Evolutionary conservation across 768 basidiomycete species (phyloP), one percentile per base, ranked within the genome.

Genomic region (Dioszegia aurantiaca): DNA sequence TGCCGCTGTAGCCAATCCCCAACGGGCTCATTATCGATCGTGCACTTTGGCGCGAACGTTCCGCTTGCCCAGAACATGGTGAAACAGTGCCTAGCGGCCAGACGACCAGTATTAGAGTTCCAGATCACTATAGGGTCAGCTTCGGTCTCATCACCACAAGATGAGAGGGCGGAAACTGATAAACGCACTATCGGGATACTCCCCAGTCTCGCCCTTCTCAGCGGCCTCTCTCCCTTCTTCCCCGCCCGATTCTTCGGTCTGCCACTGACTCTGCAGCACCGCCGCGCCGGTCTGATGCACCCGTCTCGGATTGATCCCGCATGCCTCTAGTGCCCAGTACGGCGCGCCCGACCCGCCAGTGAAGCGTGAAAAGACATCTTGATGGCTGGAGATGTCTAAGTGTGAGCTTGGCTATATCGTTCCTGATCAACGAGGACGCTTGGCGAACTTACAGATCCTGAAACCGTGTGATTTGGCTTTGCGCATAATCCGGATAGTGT

Each of bases 331-430:
- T 0, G 90, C 92, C 93, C 93, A 97, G 70, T 85, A 92, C 0
- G 93, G 93, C 0, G 93, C 93, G 12, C 93, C 93, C 3, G 90
- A 91, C 8, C 94, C 94, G 19, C 91, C 90, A 17, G 88, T 87
- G 79, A 90, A 94, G 42, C 94, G 88, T 1, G 92, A 94, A 88
- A 91, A 98, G 88, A 84, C 83, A 69, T 99, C 94, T 76, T 99
- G 95, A 76, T 99, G 94, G 4, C 94, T 91, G 69, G 97, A 92
- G 80, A 99, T 85, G 77, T 85, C 95, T 12, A 92, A 23, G 16
- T 45, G 11, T 49, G 17, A 61, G 39, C 44, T 33, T 17, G 31
- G 28, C 19, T 1, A 1, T 49, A 12, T 23, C 33, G 14, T 57
- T 24, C 31, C 6, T 6, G n/a, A 14, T n/a, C 33, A 24, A n/a